phyloP scores from a whole-genome alignment of 192 early-diverging fungal genomes.

The Mortierella alpina region DNA sequence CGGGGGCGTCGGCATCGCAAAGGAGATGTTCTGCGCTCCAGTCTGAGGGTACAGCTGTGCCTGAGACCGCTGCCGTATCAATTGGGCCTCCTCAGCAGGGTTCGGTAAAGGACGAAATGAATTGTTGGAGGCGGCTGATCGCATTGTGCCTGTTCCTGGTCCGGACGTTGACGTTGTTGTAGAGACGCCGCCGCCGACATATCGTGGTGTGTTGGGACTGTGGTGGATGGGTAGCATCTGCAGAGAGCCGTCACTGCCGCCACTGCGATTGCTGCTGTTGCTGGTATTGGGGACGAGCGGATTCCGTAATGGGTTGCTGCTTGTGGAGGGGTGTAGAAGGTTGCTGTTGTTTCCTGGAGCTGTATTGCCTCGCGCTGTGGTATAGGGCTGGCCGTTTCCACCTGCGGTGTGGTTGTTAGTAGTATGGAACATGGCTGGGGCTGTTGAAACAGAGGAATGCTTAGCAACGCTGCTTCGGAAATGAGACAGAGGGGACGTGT shows the following conservation, averaged over 20 bases:
- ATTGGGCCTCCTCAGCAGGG: slow-evolving; percentile 34
- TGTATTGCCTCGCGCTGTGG: too few species aligned
- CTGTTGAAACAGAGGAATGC: too few species aligned
- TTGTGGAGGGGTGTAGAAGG: slow-evolving; percentile 15
- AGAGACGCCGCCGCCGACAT: slow-evolving; percentile 1
- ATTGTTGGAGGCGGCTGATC: slow-evolving; percentile 6
- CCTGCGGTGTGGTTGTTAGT: too few species aligned
- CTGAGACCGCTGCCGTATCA: slow-evolving; percentile 49
- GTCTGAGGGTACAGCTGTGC: slow-evolving; percentile 26
- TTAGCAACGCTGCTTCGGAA: too few species aligned
- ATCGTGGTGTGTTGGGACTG: slow-evolving; percentile 16
- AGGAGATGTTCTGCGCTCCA: slow-evolving; percentile 25
- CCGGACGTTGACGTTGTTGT: not conserved
- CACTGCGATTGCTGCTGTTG: slow-evolving; percentile 1
- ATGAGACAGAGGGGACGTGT: too few species aligned
- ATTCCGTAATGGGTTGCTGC: slow-evolving; percentile 19
- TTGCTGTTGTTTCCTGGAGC: slow-evolving; percentile 9
- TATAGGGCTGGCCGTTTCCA: too few species aligned
- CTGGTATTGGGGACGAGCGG: slow-evolving; percentile 11
- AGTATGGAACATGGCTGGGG: too few species aligned
- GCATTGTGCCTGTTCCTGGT: slow-evolving; percentile 1
- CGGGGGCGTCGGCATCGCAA: slow-evolving; percentile 13
- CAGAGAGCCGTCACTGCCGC: slow-evolving; percentile 13
- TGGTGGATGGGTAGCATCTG: slow-evolving; percentile 29
- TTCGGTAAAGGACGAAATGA: slow-evolving; percentile 31